Evolutionary conservation across 768 basidiomycete species (phyloP).

Genomic region (Leccinellum luteum): DNA sequence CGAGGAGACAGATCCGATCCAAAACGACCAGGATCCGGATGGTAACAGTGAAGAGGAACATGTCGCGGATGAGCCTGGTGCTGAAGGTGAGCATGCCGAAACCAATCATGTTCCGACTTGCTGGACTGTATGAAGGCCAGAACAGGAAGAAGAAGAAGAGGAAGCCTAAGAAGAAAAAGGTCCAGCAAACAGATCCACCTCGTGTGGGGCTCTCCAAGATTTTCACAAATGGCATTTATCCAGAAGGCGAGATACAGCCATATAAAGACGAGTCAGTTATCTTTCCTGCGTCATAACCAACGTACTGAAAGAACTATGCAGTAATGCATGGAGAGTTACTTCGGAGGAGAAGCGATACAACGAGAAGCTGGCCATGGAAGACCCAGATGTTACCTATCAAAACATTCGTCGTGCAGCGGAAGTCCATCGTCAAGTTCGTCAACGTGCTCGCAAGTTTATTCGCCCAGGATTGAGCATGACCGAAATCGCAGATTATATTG

Average conservation of each 20-base stretch:
- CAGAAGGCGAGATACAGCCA: conserved; percentile 87
- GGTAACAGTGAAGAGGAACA: conserved; percentile 36
- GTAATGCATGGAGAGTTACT: conserved; percentile 84
- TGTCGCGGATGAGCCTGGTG: conserved; percentile 21
- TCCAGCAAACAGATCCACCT: conserved; percentile 88
- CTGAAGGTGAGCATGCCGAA: conserved; percentile 26
- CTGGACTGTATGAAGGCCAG: conserved; percentile 38
- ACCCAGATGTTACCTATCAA: conserved; percentile 83
- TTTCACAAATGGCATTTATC: conserved; percentile 82
- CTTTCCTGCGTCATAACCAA: not conserved
- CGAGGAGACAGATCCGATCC: conserved; percentile 10
- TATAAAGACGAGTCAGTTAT: conserved; percentile 86
- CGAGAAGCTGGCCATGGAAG: conserved; percentile 76
- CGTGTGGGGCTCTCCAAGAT: conserved; percentile 85
- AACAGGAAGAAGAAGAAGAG: conserved; percentile 96
- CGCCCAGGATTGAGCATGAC: conserved; percentile 93
- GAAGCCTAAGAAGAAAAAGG: conserved; percentile 83
- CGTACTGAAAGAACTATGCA: conserved; percentile 30
- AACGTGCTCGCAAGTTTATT: conserved; percentile 77
- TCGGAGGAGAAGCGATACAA: conserved; percentile 86
- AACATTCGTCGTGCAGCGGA: conserved; percentile 92
- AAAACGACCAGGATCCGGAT: conserved; percentile 22
- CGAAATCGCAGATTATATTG: conserved; percentile 90
- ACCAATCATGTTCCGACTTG: not conserved
- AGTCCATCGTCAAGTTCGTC: conserved; percentile 90